These are phyloP conservation scores for Lotmaria passim DNA, from an alignment of 208 protist genomes.

Conservation along the genomic window DNA sequence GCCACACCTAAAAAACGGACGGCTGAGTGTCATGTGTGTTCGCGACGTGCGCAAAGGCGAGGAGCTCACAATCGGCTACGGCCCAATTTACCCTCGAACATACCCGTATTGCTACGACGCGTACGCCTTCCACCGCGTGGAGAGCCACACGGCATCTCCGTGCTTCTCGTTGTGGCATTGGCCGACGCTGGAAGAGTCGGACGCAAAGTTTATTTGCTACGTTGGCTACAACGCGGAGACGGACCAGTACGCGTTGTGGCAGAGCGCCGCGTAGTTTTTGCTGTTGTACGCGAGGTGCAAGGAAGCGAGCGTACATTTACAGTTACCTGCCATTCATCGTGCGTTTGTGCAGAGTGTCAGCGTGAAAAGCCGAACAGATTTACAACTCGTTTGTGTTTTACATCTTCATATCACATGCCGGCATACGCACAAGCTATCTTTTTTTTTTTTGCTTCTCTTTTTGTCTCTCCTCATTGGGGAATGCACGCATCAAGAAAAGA, in stretches of 20 bases:
- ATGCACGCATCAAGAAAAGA: too few species aligned
- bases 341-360: not conserved
- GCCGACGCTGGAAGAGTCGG: conserved; percentile 56
- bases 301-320: not conserved
- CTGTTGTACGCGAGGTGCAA: too few species aligned
- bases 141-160: conserved; percentile 34
- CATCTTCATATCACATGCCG: not conserved
- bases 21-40: conserved; percentile 83
- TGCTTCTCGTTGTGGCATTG: conserved; percentile 84
- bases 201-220: conserved; percentile 64
- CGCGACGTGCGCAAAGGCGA: conserved; percentile 67
- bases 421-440: not conserved
- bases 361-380: not conserved
- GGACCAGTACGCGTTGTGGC: conserved; percentile 56
- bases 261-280: conserved; percentile 17
- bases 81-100: conserved; percentile 73
- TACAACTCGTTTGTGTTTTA: not conserved
- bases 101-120: conserved; percentile 87
- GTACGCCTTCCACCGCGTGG: conserved; percentile 68
- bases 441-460: conserved; percentile 21
- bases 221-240: conserved; percentile 45
- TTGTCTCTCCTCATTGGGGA: too few species aligned
- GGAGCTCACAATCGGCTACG: conserved; percentile 88
- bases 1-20: conserved; percentile 48
- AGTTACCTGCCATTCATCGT: not conserved